Evolutionary conservation across 768 basidiomycete species (phyloP).

Genomic region (Russula sp.): DNA sequence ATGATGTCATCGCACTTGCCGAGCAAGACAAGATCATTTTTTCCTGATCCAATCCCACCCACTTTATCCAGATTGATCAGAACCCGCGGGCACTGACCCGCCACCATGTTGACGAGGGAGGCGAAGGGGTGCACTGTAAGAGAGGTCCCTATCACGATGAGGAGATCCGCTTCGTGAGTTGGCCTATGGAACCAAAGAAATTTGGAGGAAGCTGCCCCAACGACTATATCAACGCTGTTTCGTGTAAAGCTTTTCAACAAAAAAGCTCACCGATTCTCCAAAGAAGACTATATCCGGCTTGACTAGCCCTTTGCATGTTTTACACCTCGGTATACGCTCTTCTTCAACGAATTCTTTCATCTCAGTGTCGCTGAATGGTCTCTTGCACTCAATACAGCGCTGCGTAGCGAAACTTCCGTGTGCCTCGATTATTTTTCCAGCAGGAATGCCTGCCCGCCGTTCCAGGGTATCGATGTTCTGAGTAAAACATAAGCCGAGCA

Average conservation of each 20-base stretch:
- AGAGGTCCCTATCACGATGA: conserved; percentile 30
- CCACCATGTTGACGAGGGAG: conserved; percentile 22
- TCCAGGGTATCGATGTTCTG: conserved; percentile 96
- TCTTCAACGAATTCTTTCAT: conserved; percentile 62
- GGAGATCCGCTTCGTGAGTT: conserved; percentile 68
- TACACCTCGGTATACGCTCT: conserved; percentile 69
- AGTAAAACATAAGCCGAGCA: conserved; percentile 78
- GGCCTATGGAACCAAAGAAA: conserved; percentile 58
- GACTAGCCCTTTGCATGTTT: conserved; percentile 65
- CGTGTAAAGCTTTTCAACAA: background rate
- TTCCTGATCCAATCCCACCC: conserved; percentile 21
- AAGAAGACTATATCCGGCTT: conserved; percentile 98
- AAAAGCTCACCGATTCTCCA: conserved; percentile 63
- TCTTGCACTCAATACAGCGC: conserved; percentile 72
- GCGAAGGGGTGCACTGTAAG: conserved; percentile 31
- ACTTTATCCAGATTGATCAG: conserved; percentile 29
- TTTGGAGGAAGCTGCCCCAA: conserved; percentile 61
- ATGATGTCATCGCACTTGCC: conserved; percentile 31
- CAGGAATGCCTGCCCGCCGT: conserved; percentile 73
- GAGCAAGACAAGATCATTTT: conserved; percentile 27
- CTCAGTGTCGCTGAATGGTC: conserved; percentile 56
- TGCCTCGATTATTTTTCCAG: conserved; percentile 80
- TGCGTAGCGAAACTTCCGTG: conserved; percentile 94
- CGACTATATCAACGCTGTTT: background rate
- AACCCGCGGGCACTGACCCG: conserved; percentile 24